phyloP scores from a whole-genome alignment of 2,329 filamentous ascomycete genomes.

The Cladosporium sp. region DNA sequence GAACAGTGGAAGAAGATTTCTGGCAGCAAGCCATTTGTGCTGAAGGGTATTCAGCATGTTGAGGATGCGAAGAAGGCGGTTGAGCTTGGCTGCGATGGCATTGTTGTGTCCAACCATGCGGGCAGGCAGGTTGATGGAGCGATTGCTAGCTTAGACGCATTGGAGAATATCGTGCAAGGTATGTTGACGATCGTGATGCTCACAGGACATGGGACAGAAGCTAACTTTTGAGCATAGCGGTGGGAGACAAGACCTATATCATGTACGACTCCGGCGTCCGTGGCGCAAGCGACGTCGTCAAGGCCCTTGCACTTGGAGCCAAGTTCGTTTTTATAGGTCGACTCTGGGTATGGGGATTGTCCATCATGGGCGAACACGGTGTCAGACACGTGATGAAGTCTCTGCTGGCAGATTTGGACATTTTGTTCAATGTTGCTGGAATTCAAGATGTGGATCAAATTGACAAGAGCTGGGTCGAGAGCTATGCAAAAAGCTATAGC shows the following conservation, averaged over 20 bases:
- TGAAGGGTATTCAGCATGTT: conserved; percentile 69
- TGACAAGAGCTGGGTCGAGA: conserved; percentile 35
- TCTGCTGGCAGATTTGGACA: conserved; percentile 60
- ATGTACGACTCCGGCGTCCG: conserved; percentile 59
- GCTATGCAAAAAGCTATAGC: conserved; percentile 21
- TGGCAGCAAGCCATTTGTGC: conserved; percentile 52
- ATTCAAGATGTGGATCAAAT: conserved; percentile 47
- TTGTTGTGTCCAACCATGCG: conserved; percentile 68
- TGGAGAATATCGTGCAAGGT: conserved; percentile 55
- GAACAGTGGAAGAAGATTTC: conserved; percentile 52
- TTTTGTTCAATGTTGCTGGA: conserved; percentile 57
- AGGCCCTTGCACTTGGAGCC: conserved; percentile 58
- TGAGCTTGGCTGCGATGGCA: conserved; percentile 59
- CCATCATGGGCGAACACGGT: conserved; percentile 57
- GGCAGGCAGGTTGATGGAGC: conserved; percentile 62
- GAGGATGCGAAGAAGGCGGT: conserved; percentile 59
- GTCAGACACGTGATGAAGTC: conserved; percentile 59
- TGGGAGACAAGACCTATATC: conserved; percentile 49
- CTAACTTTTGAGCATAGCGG: conserved; percentile 30
- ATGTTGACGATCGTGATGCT: conserved; percentile 16
- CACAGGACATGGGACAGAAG: neutral
- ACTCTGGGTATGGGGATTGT: conserved; percentile 57
- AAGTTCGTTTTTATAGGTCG: conserved; percentile 60
- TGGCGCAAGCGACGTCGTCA: conserved; percentile 55
- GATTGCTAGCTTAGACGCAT: conserved; percentile 54